Percentiles rank a stretch among this genome's conserved stretches.
Evolutionary conservation across 495 filamentous ascomycete genomes (phyloP).

Genomic region (Talaromyces proteolyticus): DNA sequence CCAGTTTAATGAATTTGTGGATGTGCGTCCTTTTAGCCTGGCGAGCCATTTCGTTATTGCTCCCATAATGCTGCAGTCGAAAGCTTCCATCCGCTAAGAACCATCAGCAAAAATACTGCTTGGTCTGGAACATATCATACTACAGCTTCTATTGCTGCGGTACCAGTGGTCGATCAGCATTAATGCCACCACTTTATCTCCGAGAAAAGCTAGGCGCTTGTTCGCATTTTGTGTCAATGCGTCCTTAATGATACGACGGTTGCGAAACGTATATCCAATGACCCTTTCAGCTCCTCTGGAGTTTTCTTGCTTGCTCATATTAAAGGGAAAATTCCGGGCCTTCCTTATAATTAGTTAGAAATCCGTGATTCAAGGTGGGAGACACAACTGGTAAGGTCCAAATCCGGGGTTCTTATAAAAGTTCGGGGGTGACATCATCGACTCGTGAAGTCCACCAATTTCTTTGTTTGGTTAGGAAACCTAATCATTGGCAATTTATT

Average conservation of each 20-base stretch:
- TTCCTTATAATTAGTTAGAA: background rate
- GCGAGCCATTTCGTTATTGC: background rate
- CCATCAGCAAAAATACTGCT: background rate
- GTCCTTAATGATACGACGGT: background rate
- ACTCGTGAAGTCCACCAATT: too few relatives aligned
- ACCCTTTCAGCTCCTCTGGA: background rate
- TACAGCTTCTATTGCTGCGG: background rate
- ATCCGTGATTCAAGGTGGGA: background rate
- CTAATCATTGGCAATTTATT: too few relatives aligned
- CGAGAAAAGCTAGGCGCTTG: background rate
- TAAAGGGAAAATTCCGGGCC: slow-evolving; percentile 43
- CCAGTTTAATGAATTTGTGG: background rate
- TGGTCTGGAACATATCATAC: background rate
- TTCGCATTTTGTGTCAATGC: background rate
- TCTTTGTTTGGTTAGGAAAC: too few relatives aligned
- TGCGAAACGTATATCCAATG: background rate
- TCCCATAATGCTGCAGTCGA: slow-evolving; percentile 2
- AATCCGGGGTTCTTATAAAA: background rate
- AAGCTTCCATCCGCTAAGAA: background rate
- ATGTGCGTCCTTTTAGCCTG: background rate
- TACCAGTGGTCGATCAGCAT: slow-evolving; percentile 1
- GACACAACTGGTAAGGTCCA: background rate
- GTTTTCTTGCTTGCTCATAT: background rate
- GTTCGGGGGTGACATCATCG: background rate
- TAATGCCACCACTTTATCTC: background rate